These are phyloP conservation scores for Mortierella sp. DNA, from an alignment of 371 early-diverging fungal species.

Conservation along the genomic window DNA sequence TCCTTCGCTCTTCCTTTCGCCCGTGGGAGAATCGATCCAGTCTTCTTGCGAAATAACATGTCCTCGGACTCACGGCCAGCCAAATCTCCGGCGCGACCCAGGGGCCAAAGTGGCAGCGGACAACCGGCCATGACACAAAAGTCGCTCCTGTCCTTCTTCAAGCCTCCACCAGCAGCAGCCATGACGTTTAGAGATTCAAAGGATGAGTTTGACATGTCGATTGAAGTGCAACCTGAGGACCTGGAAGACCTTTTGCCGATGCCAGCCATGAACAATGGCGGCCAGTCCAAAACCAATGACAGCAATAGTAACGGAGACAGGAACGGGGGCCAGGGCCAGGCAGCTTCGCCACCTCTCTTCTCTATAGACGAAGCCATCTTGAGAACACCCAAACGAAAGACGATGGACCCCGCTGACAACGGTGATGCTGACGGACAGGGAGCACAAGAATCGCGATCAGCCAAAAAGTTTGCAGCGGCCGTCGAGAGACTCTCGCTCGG, in stretches of 20 bases:
- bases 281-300: too few species aligned
- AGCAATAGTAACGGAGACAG: too few species aligned
- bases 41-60: constrained; percentile 3
- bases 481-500: constrained; percentile 35
- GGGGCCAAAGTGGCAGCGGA: constrained; percentile 53
- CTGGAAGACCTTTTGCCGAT: too few species aligned
- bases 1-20: neutral
- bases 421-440: constrained; percentile 1
- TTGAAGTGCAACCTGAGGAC: too few species aligned
- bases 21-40: neutral
- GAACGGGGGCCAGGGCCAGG: too few species aligned
- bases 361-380: constrained; percentile 32
- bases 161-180: constrained; percentile 16
- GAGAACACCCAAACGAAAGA: constrained; percentile 26
- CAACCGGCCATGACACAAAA: constrained; percentile 50
- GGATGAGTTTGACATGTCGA: too few species aligned
- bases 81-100: constrained; percentile 63
- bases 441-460: constrained; percentile 24
- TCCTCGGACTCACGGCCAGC: constrained; percentile 22
- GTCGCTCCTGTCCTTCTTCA: constrained; percentile 58
- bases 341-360: constrained; percentile 35
- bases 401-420: constrained; percentile 23
- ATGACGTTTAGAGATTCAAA: too few species aligned
- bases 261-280: constrained; percentile 10
- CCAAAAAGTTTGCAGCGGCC: constrained; percentile 49